Evolutionary conservation across 345 rosid genomes (phyloP).

Genomic region (Ailanthus altissimus): DNA sequence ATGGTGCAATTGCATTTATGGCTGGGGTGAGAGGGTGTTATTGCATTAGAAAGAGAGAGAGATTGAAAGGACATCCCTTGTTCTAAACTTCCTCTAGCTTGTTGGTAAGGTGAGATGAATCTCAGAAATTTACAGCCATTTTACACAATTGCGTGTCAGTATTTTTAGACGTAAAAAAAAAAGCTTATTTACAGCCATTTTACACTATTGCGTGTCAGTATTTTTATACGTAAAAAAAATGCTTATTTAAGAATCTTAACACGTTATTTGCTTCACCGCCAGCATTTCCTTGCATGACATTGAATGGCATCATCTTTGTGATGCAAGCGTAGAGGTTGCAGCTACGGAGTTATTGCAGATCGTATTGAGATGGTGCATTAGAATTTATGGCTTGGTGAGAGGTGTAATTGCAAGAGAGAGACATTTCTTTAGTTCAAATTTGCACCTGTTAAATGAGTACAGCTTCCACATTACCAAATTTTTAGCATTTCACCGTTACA

Average conservation of each 20-base stretch:
- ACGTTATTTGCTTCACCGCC: background rate
- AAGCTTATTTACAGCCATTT: background rate
- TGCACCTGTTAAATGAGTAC: background rate
- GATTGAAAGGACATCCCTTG: background rate
- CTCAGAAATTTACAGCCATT: background rate
- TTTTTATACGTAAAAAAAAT: too few relatives aligned
- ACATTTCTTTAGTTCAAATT: background rate
- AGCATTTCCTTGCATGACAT: background rate
- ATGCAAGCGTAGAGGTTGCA: conserved; percentile 37
- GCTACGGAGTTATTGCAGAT: conserved; percentile 66
- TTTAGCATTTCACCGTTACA: background rate
- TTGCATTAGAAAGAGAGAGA: conserved; percentile 35
- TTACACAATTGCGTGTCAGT: background rate
- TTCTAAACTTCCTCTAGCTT: conserved; percentile 13
- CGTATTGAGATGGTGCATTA: conserved; percentile 61
- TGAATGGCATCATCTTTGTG: background rate
- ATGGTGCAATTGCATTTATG: conserved; percentile 79
- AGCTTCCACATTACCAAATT: background rate
- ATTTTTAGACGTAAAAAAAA: background rate
- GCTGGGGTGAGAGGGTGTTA: conserved; percentile 36
- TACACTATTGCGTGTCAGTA: too few relatives aligned
- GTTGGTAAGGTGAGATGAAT: conserved; percentile 20
- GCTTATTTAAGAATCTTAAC: background rate
- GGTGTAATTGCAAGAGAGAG: conserved; percentile 39
- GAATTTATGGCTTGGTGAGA: conserved; percentile 66